Evolutionary conservation across 768 basidiomycete species (phyloP).

Genomic region (Dictyophora rubrovolvata): DNA sequence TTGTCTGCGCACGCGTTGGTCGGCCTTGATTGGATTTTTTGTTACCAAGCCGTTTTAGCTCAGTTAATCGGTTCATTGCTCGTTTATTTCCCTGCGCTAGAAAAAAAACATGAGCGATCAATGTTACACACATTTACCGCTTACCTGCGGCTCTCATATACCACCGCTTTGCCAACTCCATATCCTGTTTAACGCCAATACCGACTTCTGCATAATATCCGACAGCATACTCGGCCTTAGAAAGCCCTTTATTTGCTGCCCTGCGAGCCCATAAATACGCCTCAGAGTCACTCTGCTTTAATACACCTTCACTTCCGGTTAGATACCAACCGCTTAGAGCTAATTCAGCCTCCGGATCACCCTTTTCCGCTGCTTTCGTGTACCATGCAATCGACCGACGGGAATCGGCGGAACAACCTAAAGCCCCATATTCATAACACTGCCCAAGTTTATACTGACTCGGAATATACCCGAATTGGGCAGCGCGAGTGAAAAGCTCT

Average conservation of each 20-base stretch:
- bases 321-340: conserved; percentile 98
- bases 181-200: conserved; percentile 92
- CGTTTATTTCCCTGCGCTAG: conserved; percentile 96
- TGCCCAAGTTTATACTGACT: conserved; percentile 94
- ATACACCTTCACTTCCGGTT: conserved; percentile 86
- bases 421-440: conserved; percentile 85
- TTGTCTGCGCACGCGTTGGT: conserved; percentile 88
- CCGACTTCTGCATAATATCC: conserved; percentile 98
- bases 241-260: conserved; percentile 91
- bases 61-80: conserved; percentile 91
- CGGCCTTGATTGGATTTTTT: conserved; percentile 68
- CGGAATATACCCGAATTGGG: conserved; percentile 85
- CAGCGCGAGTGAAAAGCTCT: conserved; percentile 81
- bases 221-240: conserved; percentile 97
- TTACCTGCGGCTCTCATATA: conserved; percentile 98
- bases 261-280: conserved; percentile 98
- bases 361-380: conserved; percentile 95
- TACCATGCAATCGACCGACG: conserved; percentile 96
- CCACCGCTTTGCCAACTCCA: conserved; percentile 95
- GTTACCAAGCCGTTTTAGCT: conserved; percentile 84
- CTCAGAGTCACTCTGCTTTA: conserved; percentile 97
- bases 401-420: conserved; percentile 89
- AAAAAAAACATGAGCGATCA: conserved; percentile 1
- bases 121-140: conserved; percentile 19
- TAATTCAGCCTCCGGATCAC: conserved; percentile 88